These are phyloP conservation scores for Lachancea dasiensis DNA, from an alignment of 805 yeast species.

Conservation along the genomic window DNA sequence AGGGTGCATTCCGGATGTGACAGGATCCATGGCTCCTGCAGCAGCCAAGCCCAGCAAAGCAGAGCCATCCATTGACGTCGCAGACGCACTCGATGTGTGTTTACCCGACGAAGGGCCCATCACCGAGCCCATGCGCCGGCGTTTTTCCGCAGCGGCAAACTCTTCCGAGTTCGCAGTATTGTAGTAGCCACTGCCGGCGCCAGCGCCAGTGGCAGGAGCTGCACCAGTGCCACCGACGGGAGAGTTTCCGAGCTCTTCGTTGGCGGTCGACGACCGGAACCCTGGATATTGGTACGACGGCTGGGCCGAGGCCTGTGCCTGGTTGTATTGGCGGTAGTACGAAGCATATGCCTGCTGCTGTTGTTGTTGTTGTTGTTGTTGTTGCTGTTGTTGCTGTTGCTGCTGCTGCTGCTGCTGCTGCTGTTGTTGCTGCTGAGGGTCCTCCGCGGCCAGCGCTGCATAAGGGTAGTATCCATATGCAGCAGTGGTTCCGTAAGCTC, in stretches of 20 bases:
- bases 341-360: constrained; percentile 8
- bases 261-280: constrained; percentile 5
- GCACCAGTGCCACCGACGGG: no score
- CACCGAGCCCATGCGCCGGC: constrained; percentile 1
- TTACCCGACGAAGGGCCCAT: not conserved
- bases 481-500: constrained; percentile 2
- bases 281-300: constrained; percentile 18
- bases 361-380: constrained; percentile 13
- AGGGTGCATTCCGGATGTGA: not conserved
- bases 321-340: constrained; percentile 8
- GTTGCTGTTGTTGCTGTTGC: constrained; percentile 13
- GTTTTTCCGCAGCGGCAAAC: not conserved
- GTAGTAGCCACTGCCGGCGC: no score
- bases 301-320: constrained; percentile 10
- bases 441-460: constrained; percentile 4
- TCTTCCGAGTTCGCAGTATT: constrained; percentile 1
- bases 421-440: constrained; percentile 1
- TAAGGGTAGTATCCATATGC: constrained; percentile 9
- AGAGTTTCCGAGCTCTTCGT: constrained; percentile 2
- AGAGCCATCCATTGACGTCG: constrained; percentile 5
- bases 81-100: not conserved
- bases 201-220: no score
- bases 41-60: constrained; percentile 7
- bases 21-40: constrained; percentile 7
- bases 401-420: constrained; percentile 9